Conservation (phyloP, 2,329 filamentous ascomycete species). For the Colletotrichum phormii region DNA sequence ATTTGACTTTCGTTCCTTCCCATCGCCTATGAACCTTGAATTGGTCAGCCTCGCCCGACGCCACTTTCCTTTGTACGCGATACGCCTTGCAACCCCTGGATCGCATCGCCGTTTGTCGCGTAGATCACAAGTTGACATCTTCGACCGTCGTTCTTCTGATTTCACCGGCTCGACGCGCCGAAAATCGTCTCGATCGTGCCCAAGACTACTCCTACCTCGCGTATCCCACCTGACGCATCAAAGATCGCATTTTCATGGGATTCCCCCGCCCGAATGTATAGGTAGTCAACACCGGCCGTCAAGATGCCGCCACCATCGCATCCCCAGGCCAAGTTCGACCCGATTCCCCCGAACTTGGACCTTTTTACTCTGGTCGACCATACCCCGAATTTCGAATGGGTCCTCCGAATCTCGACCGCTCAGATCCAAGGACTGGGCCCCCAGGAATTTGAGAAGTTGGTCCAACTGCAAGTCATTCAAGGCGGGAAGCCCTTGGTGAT, state of each 20-base stretch:
- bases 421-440: constrained; percentile 83
- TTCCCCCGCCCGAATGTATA: not conserved
- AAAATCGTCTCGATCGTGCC: not conserved
- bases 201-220: too few relatives aligned
- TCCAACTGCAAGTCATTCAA: constrained; percentile 84
- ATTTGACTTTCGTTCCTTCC: not conserved
- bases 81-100: not conserved
- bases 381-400: constrained; percentile 88
- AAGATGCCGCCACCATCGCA: constrained; percentile 81
- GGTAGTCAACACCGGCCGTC: constrained; percentile 22
- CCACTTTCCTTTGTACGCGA: constrained; percentile 12
- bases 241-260: not conserved
- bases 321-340: constrained; percentile 90
- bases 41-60: constrained; percentile 12
- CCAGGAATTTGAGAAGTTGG: constrained; percentile 86
- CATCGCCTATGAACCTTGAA: not conserved
- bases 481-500: constrained; percentile 91
- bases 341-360: constrained; percentile 87
- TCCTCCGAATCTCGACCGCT: constrained; percentile 80
- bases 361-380: constrained; percentile 79
- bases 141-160: not conserved
- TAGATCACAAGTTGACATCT: not conserved
- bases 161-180: too few relatives aligned
- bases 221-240: not conserved
- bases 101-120: not conserved